These are phyloP conservation scores for Anaeramoeba flamelloides DNA, from an alignment of 78 protist species.

Conservation along the genomic window DNA sequence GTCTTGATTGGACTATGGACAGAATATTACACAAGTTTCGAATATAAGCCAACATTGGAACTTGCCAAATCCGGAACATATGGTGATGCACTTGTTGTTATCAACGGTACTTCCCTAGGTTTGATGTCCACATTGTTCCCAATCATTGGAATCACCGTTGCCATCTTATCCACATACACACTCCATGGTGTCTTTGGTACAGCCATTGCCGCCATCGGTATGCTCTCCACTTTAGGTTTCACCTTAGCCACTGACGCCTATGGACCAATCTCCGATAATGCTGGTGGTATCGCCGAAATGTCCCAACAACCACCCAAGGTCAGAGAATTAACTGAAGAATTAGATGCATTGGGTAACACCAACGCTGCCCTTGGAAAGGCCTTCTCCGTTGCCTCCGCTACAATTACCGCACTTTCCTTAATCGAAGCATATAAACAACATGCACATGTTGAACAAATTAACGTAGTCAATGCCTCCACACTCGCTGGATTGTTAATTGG, in stretches of 20 bases:
- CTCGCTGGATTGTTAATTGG: conserved; percentile 42
- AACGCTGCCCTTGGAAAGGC: conserved; percentile 61
- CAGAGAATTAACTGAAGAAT: conserved; percentile 40
- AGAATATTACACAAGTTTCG: conserved; percentile 46
- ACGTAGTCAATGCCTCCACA: conserved; percentile 12
- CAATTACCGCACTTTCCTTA: conserved; percentile 39
- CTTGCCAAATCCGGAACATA: conserved; percentile 25
- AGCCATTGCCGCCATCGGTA: conserved; percentile 41
- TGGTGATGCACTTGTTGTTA: conserved; percentile 47
- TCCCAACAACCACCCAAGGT: background rate
- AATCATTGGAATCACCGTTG: conserved; percentile 6
- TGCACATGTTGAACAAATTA: conserved; percentile 1
- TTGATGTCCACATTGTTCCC: too few relatives aligned
- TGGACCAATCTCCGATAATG: conserved; percentile 50
- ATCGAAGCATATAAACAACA: conserved; percentile 35
- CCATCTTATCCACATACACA: conserved; percentile 6
- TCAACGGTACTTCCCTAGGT: conserved; percentile 45
- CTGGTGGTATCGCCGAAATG: conserved; percentile 58
- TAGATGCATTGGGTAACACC: conserved; percentile 60
- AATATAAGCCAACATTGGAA: conserved; percentile 23
- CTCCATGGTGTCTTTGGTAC: conserved; percentile 36
- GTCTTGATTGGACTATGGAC: conserved; percentile 36
- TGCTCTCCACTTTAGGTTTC: conserved; percentile 40
- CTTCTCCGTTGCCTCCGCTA: conserved; percentile 53
- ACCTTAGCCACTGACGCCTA: conserved; percentile 44